Evolutionary conservation across 257 asterid genomes (phyloP), one percentile per base, ranked within the genome.

Genomic region (Petunia axillaris): DNA sequence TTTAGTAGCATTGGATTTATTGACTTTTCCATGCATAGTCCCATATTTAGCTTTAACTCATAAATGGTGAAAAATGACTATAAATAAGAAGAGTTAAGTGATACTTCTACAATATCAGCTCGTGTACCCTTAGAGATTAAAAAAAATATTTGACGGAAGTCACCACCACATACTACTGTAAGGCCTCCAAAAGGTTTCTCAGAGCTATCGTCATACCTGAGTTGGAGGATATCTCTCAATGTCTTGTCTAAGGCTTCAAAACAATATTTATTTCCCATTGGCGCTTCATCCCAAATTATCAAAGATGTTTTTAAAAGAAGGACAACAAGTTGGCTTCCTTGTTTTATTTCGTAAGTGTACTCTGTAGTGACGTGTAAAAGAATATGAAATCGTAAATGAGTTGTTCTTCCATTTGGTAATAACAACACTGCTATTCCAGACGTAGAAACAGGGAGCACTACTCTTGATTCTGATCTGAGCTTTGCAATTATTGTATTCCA

Each of bases 181-280:
- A 25, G 25, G 25, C 25, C 25, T 25, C 25, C 25, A 25, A 25
- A 25, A 25, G 25, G 25, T 25, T 25, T 25, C 25, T 25, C 25
- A 25, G 25, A 25, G 25, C 25, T 25, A 25, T 25, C 0, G 25
- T 25, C 25, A 25, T 25, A 25, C 25, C 25, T 25, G 25, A 25
- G 25, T 25, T 25, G 25, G 25, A 25, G 25, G 25, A 25, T 25
- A 7, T 64, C 79, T 54, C 79, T 64, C 16, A 75, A 75, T 11
- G 64, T 7, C 11, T 62, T 38, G 13, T 77, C 57, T 50, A 60
- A 41, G n/a, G 46, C 57, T 4, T 77, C 80, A 77, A 16, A 25
- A 25, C 0, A 25, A 25, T 25, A 59, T 58, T 58, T 57, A 76
- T 38, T 58, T 6, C 4, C 11, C 40, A 77, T 59, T 3, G 54